Base-by-base conservation (phyloP, 1,139 yeast species). In the Scheffersomyces lignicola region DNA sequence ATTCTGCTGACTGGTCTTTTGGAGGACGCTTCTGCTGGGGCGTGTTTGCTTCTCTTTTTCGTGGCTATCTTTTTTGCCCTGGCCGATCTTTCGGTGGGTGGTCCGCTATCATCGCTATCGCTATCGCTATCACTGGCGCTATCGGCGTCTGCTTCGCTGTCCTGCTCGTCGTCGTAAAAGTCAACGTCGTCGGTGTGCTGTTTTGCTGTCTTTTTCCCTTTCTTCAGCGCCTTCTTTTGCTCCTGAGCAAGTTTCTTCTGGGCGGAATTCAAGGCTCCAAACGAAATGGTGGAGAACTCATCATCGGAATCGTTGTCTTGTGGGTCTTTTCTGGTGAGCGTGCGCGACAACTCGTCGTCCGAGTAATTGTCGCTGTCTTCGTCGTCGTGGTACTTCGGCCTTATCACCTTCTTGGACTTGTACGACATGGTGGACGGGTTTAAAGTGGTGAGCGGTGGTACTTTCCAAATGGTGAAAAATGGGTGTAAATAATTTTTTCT, bases 11-110 rank as follows among this genome's bases (percentile, higher is more conserved):
- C 94, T n/a, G 80, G 85, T 43, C 67, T 72, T 55, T 83, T 86
- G 2, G 90, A 65, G 5, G 94, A 83, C 16, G 76, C 49, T 52
- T 82, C 95, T 0, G 79, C 60, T 5, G 96, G 96, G 0, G 95
- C 95, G 62, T 88, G 95, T 51, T 87, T 87, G 45, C 59, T 65
- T 43, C 60, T 71, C 42, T 64, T 67, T 42, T 57, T 62, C 28
- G 50, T 32, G 2, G 23, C 24, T 25, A 26, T 18, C 44, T 39
- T 37, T 42, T 36, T 43, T 27, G 29, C 34, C 38, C 38, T 35
- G 11, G 47, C 20, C 5, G 38, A 32, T 18, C 42, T 24, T 36
- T 43, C 50, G 31, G 50, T 44, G 8, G 58, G 24, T n/a, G 16
- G 4, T 7, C 24, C 36, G 25, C 34, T 41, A 18, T 35, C 47